A percentile compares a stretch with the other conserved stretches of the same genome.
Conservation (phyloP, 2,329 filamentous ascomycete genomes). For the Myotisia sp. region DNA sequence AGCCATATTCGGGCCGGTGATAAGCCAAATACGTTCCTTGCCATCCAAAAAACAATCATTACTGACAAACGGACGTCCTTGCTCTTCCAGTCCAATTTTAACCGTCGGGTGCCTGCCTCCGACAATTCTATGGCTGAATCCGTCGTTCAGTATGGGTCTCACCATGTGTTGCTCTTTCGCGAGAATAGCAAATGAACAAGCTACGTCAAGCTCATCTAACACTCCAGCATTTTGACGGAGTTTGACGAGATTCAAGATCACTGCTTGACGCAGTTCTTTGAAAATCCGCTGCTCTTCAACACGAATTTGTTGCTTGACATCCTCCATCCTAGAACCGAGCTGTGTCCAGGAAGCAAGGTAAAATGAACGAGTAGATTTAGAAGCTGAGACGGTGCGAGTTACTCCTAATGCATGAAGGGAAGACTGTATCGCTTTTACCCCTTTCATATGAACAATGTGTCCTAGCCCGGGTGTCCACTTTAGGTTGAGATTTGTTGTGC, state of each 20-base stretch:
- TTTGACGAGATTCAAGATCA: slow-evolving; percentile 69
- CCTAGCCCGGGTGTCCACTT: slow-evolving; percentile 79
- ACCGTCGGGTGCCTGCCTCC: slow-evolving; percentile 88
- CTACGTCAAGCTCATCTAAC: slow-evolving; percentile 83
- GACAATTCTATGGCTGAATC: slow-evolving; percentile 57
- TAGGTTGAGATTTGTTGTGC: slow-evolving; percentile 54
- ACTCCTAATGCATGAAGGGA: slow-evolving; percentile 29
- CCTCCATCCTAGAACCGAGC: slow-evolving; percentile 67
- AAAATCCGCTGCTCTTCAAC: slow-evolving; percentile 76
- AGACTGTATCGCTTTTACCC: slow-evolving; percentile 48
- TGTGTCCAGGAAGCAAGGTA: slow-evolving; percentile 71
- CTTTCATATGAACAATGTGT: slow-evolving; percentile 81
- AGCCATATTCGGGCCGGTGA: slow-evolving; percentile 89
- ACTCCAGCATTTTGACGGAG: slow-evolving; percentile 81
- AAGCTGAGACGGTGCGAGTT: slow-evolving; percentile 54
- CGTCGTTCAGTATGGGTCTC: slow-evolving; percentile 56
- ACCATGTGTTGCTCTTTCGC: slow-evolving; percentile 60
- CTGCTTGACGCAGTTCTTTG: slow-evolving; percentile 54
- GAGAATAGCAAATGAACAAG: slow-evolving; percentile 68
- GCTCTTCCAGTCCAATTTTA: slow-evolving; percentile 62
- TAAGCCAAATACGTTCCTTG: slow-evolving; percentile 53
- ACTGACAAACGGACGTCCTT: slow-evolving; percentile 66
- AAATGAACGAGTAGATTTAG: slow-evolving; percentile 72
- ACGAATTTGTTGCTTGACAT: slow-evolving; percentile 61
- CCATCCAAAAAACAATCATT: slow-evolving; percentile 81